phyloP scores from a whole-genome alignment of 2,329 filamentous ascomycete genomes.

The Fusarium albosuccineum region DNA sequence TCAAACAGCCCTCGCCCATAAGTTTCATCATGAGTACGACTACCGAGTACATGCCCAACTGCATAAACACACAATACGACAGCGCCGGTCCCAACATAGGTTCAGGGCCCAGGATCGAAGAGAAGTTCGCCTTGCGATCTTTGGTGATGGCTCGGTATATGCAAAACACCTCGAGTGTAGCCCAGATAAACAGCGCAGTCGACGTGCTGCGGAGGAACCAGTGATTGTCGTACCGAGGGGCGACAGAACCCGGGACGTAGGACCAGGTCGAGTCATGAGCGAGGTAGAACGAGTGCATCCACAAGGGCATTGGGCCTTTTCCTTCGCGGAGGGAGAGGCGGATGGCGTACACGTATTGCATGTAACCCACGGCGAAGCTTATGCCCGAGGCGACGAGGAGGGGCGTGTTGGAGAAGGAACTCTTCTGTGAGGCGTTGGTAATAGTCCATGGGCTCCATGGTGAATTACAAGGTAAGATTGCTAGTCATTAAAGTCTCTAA shows the following conservation, averaged over 20 bases:
- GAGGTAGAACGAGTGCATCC: conserved; percentile 15
- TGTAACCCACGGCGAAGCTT: not conserved
- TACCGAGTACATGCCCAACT: not conserved
- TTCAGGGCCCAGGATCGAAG: not conserved
- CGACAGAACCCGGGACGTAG: not conserved
- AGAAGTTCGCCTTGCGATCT: not conserved
- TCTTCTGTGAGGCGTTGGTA: not conserved
- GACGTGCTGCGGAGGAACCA: conserved; percentile 7
- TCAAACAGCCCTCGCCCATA: conserved; percentile 3
- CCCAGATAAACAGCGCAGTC: not conserved
- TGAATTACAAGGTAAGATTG: not conserved
- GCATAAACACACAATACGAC: not conserved
- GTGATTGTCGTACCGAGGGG: not conserved
- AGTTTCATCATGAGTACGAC: not conserved
- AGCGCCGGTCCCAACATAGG: not conserved
- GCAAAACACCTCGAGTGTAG: not conserved
- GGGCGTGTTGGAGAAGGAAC: not conserved
- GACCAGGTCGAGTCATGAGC: conserved; percentile 13
- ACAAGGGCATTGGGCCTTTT: not conserved
- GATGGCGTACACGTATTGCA: not conserved
- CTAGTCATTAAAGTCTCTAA: too few species aligned
- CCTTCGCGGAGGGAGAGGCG: not conserved
- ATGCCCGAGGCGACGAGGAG: not conserved
- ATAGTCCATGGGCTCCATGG: not conserved
- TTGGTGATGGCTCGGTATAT: conserved; percentile 1